Evolutionary conservation across 768 basidiomycete genomes (phyloP).

Genomic region (Agrocybe pediades): DNA sequence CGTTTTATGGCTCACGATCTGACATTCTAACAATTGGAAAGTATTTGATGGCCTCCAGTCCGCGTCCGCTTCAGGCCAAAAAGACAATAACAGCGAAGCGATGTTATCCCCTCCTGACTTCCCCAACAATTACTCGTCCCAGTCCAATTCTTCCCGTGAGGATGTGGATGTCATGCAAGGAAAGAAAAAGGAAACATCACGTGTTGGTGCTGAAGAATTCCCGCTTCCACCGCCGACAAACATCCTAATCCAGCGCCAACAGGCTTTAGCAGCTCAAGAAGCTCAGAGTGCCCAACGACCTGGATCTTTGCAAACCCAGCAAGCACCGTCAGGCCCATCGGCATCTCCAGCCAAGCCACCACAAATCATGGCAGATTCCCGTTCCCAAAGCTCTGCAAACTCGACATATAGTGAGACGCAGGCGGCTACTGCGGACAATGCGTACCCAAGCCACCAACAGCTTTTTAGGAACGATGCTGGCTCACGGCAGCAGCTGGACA

Average conservation of each 20-base stretch:
- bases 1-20: constrained; percentile 1
- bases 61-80: constrained; percentile 8
- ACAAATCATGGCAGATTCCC: constrained; percentile 23
- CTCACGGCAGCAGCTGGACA: constrained; percentile 22
- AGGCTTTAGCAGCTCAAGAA: constrained; percentile 22
- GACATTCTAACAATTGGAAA: constrained; percentile 23
- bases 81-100: constrained; percentile 19
- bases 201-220: constrained; percentile 51
- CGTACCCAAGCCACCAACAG: constrained; percentile 11
- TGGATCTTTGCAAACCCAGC: constrained; percentile 8
- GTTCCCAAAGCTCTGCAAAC: constrained; percentile 10
- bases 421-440: constrained; percentile 16
- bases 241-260: constrained; percentile 25
- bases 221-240: constrained; percentile 46
- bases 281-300: constrained; percentile 7
- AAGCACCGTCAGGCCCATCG: constrained; percentile 13
- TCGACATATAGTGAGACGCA: constrained; percentile 16
- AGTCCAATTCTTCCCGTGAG: constrained; percentile 17
- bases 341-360: constrained; percentile 22
- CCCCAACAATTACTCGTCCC: constrained; percentile 22
- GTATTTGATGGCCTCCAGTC: constrained; percentile 18
- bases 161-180: constrained; percentile 18
- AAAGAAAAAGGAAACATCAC: constrained; percentile 33
- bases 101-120: constrained; percentile 17
- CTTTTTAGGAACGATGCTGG: constrained; percentile 9